phyloP scores from a whole-genome alignment of 257 asterid species.

The Marsdenia floribunda region DNA sequence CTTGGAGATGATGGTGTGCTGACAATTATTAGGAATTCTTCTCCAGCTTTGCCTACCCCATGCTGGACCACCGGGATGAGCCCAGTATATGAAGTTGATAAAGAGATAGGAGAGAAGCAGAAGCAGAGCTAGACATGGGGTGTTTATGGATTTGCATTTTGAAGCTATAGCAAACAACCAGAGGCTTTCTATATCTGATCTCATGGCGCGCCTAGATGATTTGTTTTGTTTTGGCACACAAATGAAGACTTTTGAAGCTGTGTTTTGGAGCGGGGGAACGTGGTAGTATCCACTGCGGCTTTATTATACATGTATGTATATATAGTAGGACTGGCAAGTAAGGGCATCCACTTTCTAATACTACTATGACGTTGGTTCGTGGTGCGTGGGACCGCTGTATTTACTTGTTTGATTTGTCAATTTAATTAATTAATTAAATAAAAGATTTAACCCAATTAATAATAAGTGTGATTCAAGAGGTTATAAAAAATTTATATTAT shows the following conservation, averaged over 20 bases:
- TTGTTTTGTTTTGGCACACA: background rate
- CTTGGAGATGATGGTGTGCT: constrained; percentile 9
- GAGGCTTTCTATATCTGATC: constrained; percentile 41
- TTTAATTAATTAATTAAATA: too few species aligned
- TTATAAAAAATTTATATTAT: too few species aligned
- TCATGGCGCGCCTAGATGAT: constrained; percentile 8
- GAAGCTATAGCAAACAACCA: constrained; percentile 57
- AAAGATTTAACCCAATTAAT: too few species aligned
- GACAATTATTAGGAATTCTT: background rate
- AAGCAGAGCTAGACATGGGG: constrained; percentile 24
- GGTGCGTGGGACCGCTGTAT: too few species aligned
- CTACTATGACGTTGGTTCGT: too few species aligned
- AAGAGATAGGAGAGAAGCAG: constrained; percentile 27
- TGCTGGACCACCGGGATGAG: constrained; percentile 76
- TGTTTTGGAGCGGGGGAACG: background rate
- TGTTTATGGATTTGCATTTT: constrained; percentile 38
- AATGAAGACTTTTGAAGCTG: background rate
- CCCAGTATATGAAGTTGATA: constrained; percentile 58
- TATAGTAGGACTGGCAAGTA: constrained; percentile 18
- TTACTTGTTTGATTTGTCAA: too few species aligned
- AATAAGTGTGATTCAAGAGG: too few species aligned
- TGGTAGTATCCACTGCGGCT: too few species aligned
- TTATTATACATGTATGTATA: too few species aligned
- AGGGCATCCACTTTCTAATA: background rate
- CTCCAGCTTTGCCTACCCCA: constrained; percentile 56